These are phyloP conservation scores for Saccharomycopsis crataegensis DNA, from an alignment of 1,139 yeast genomes.

Conservation along the genomic window DNA sequence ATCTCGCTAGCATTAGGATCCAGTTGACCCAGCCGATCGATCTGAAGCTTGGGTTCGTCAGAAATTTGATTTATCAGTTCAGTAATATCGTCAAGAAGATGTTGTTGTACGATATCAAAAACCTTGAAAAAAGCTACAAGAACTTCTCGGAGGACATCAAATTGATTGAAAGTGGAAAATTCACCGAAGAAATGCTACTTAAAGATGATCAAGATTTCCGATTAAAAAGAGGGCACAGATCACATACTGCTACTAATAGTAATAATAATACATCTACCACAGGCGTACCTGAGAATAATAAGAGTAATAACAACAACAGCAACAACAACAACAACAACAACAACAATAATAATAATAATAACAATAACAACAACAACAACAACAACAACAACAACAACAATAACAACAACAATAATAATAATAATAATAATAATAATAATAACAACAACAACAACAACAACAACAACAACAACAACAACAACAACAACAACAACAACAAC, in stretches of 20 bases:
- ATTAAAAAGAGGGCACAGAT: slow-evolving; percentile 2
- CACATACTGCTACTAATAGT: background rate
- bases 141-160: slow-evolving; percentile 13
- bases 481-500: background rate
- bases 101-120: slow-evolving; percentile 17
- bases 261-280: background rate
- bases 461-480: background rate
- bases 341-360: background rate
- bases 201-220: slow-evolving; percentile 12
- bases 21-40: slow-evolving; percentile 13
- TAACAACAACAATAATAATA: no score
- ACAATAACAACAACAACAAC: background rate
- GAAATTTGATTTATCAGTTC: slow-evolving; percentile 16
- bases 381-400: background rate
- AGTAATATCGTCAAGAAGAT: slow-evolving; percentile 16
- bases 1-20: slow-evolving; percentile 3
- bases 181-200: slow-evolving; percentile 15
- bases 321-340: background rate
- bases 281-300: background rate
- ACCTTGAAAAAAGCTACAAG: slow-evolving; percentile 13
- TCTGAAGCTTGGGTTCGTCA: slow-evolving; percentile 15
- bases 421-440: no score
- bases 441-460: no score
- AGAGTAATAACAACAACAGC: background rate
- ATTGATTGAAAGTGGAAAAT: slow-evolving; percentile 14